Conservation (phyloP, 805 yeast species). For the Candida gorgasii region DNA sequence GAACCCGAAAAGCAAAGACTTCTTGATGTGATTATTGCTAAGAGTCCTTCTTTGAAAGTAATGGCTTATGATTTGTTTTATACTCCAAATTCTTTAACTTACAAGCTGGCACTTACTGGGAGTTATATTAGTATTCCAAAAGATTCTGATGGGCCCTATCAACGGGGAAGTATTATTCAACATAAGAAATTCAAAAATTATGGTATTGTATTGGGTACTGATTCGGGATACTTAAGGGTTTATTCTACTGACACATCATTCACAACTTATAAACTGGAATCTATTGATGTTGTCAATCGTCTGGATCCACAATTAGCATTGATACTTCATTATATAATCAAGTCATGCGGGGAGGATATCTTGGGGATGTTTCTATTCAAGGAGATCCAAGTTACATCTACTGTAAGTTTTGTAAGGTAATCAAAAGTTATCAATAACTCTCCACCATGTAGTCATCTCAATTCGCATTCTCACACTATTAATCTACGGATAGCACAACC, state of each 20-base stretch:
- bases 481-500: no score
- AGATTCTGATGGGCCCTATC: background rate
- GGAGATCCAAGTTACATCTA: background rate
- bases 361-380: conserved; percentile 11
- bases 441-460: no score
- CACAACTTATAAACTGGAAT: conserved; percentile 16
- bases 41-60: background rate
- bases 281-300: conserved; percentile 8
- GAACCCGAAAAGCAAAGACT: conserved; percentile 4
- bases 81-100: background rate
- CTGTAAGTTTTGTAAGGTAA: background rate
- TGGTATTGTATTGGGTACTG: conserved; percentile 16
- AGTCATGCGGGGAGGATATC: conserved; percentile 15
- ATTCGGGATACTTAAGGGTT: conserved; percentile 14
- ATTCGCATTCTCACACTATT: no score
- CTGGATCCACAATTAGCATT: conserved; percentile 1
- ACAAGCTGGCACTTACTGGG: background rate
- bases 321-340: conserved; percentile 9
- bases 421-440: no score
- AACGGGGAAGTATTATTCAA: conserved; percentile 10
- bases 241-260: conserved; percentile 17
- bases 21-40: background rate
- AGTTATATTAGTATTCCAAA: background rate
- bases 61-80: background rate
- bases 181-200: conserved; percentile 13